A percentile compares a stretch with the other conserved stretches of the same genome.
These are phyloP conservation scores for Myochromella boudieri DNA, from an alignment of 768 basidiomycete species.

Conservation along the genomic window DNA sequence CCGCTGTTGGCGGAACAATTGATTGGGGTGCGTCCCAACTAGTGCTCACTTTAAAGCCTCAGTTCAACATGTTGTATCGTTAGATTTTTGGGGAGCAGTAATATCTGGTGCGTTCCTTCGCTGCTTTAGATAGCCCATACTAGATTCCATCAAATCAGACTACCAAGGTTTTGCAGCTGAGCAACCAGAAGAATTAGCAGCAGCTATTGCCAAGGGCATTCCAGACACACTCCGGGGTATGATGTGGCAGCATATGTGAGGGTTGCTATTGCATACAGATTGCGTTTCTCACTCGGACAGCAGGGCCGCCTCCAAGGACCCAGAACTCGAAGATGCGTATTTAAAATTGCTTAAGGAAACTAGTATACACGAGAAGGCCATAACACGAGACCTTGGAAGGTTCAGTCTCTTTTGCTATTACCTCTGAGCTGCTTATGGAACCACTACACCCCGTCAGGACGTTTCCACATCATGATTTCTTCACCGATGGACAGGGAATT, in stretches of 20 bases:
- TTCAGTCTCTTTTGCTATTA: conserved; percentile 25
- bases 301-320: conserved; percentile 93
- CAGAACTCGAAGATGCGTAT: conserved; percentile 81
- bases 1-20: conserved; percentile 45
- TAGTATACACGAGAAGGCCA: conserved; percentile 92
- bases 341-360: conserved; percentile 76
- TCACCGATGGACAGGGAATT: conserved; percentile 90
- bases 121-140: not conserved
- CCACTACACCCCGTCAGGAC: conserved; percentile 51
- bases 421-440: conserved; percentile 14
- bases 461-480: conserved; percentile 96
- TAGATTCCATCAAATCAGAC: conserved; percentile 42
- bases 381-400: conserved; percentile 89
- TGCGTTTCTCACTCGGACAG: conserved; percentile 13
- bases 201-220: conserved; percentile 91
- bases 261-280: conserved; percentile 1
- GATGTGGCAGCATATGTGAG: conserved; percentile 94
- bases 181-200: conserved; percentile 74
- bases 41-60: not conserved
- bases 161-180: conserved; percentile 87
- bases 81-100: conserved; percentile 95
- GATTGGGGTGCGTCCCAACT: conserved; percentile 68
- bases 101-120: conserved; percentile 63
- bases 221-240: conserved; percentile 87
- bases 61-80: not conserved